Base-by-base conservation (phyloP, 148 eudicot species). In the Polygonum aviculare region DNA sequence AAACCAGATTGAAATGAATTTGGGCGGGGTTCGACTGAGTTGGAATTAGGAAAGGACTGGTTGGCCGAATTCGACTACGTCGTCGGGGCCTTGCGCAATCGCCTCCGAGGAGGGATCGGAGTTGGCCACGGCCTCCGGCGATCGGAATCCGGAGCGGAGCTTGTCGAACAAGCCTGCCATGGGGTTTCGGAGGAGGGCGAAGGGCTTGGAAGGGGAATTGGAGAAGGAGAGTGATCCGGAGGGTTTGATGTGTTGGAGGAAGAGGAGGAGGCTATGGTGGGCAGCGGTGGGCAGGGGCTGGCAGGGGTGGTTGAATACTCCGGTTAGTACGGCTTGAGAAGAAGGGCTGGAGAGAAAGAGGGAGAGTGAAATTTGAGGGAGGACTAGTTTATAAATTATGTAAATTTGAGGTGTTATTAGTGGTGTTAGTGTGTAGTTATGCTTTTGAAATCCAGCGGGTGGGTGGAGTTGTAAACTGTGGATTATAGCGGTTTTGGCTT, bases 1-100 rank as follows among this genome's bases (percentile, higher is more conserved):
- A 26, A 26, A 26, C 31, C 31, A 26, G 31, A 26, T 26, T 26
- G 31, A 26, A 26, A 26, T 26, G 31, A 26, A 26, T 26, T 26
- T 26, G 31, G 31, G 31, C 31, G 31, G 31, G 31, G 31, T 26
- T 26, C 31, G 31, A 26, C 31, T 26, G 31, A 1, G 31, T 26
- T 26, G 31, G 31, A 26, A 26, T 26, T 26, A 26, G 31, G 31
- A 26, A 26, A 26, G 31, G 31, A 26, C 31, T 26, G 31, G 31
- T 26, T 26, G 31, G 31, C 31, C 31, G 31, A 26, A 72, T 44
- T 72, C 52, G 33, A 54, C 75, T 52, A 72, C 75, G 52, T 72
- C 38, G 35, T 72, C 75, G 75, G 75, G 75, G 54, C 75, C 75
- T 21, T 72, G 75, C 3, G 75, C 75, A 72, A 72, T 72, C 75